phyloP scores from a whole-genome alignment of 257 asterid species.

The Craterostigma plantagineum region DNA sequence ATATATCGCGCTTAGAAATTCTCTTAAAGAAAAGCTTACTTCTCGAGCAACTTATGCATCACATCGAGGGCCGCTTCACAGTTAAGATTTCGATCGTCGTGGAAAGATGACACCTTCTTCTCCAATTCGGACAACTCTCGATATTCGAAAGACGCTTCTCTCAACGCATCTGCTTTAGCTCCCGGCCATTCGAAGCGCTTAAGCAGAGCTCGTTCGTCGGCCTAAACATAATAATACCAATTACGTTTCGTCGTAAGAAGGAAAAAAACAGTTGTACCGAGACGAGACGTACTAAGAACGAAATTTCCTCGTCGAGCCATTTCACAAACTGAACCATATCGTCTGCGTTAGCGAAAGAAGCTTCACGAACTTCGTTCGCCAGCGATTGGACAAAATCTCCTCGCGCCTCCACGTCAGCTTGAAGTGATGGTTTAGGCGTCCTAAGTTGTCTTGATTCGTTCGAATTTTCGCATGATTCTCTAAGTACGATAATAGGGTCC shows the following conservation, averaged over 20 bases:
- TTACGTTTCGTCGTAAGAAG: not conserved
- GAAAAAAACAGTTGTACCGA: not conserved
- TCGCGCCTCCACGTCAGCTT: slow-evolving; percentile 96
- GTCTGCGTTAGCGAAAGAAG: slow-evolving; percentile 45
- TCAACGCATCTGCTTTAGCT: slow-evolving; percentile 86
- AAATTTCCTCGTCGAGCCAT: slow-evolving; percentile 94
- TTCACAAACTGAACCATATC: slow-evolving; percentile 80
- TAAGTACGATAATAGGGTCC: too few relatives aligned
- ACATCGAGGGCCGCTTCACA: slow-evolving; percentile 79
- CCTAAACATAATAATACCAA: too few relatives aligned
- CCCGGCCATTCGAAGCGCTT: slow-evolving; percentile 99
- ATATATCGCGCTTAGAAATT: too few relatives aligned
- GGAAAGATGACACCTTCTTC: slow-evolving; percentile 58
- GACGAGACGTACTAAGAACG: slow-evolving; percentile 72
- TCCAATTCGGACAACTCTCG: slow-evolving; percentile 82
- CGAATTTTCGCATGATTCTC: too few relatives aligned
- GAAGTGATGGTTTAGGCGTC: too few relatives aligned
- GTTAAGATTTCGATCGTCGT: slow-evolving; percentile 64
- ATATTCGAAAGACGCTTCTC: slow-evolving; percentile 91
- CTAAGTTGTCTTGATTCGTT: too few relatives aligned
- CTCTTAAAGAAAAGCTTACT: too few relatives aligned
- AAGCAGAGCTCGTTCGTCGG: slow-evolving; percentile 92
- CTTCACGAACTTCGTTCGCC: slow-evolving; percentile 80
- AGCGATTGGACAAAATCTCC: slow-evolving; percentile 85
- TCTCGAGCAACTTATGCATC: slow-evolving; percentile 93